These are phyloP conservation scores for Lodderomyces parapsilosis DNA, from an alignment of 1,139 yeast genomes.

Conservation along the genomic window DNA sequence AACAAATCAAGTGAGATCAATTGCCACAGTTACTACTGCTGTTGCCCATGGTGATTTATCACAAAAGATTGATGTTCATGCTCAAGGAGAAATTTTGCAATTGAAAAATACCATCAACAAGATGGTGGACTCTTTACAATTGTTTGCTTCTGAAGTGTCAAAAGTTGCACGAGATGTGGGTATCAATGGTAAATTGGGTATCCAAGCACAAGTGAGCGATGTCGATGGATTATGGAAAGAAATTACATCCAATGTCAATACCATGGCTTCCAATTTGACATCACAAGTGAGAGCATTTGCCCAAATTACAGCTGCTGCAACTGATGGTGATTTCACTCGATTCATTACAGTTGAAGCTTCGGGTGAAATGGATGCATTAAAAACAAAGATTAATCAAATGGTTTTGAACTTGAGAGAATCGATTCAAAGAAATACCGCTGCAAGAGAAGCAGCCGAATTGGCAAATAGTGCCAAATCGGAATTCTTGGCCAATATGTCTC, in stretches of 20 bases:
- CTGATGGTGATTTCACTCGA: conserved; percentile 89
- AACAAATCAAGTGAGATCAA: conserved; percentile 85
- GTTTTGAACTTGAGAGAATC: conserved; percentile 84
- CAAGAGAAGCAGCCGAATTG: conserved; percentile 89
- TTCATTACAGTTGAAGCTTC: conserved; percentile 88
- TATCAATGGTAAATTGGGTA: conserved; percentile 88
- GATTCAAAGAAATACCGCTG: conserved; percentile 87
- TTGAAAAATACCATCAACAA: conserved; percentile 78
- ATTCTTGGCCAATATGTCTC: conserved; percentile 88
- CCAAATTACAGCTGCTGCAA: conserved; percentile 90
- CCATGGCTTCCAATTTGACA: conserved; percentile 89
- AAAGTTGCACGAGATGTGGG: conserved; percentile 92
- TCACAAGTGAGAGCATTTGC: conserved; percentile 93
- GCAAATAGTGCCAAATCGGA: conserved; percentile 91
- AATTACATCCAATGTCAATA: conserved; percentile 88
- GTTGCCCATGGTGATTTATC: conserved; percentile 90
- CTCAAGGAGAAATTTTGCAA: conserved; percentile 82
- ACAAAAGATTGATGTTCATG: conserved; percentile 85
- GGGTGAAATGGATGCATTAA: conserved; percentile 93
- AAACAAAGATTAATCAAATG: conserved; percentile 90
- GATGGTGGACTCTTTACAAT: conserved; percentile 89
- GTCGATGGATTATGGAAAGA: conserved; percentile 93
- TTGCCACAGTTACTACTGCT: conserved; percentile 89
- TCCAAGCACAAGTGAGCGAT: conserved; percentile 86
- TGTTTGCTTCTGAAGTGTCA: conserved; percentile 85